Evolutionary conservation across 2,329 filamentous ascomycete genomes (phyloP).

Genomic region (Capronia epimyces): DNA sequence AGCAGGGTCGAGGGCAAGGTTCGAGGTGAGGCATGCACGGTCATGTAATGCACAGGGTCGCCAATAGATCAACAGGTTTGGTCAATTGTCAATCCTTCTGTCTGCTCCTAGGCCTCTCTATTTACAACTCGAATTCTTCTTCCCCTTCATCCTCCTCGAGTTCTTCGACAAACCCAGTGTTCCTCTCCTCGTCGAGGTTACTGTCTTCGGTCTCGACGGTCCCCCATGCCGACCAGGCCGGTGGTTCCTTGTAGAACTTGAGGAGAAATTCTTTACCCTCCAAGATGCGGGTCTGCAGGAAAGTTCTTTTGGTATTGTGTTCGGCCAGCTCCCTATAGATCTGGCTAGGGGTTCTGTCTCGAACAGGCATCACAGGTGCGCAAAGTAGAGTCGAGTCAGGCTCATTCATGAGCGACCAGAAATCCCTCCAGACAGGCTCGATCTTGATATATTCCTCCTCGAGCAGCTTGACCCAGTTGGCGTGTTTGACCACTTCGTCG

Average conservation of each 20-base stretch:
- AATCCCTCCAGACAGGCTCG: slow-evolving; percentile 1
- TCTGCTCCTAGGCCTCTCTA: not conserved
- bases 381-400: too few relatives aligned
- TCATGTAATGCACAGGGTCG: slow-evolving; percentile 58
- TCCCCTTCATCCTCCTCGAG: not conserved
- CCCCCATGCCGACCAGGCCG: slow-evolving; percentile 1
- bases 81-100: not conserved
- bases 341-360: not conserved
- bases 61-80: too few relatives aligned
- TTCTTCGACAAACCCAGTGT: slow-evolving; percentile 3
- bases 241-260: not conserved
- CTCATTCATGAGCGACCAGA: slow-evolving; percentile 7
- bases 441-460: slow-evolving; percentile 5
- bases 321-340: not conserved
- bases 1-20: slow-evolving; percentile 88
- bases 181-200: not conserved
- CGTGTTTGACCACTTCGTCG: slow-evolving; percentile 4
- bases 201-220: not conserved
- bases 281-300: not conserved
- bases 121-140: slow-evolving; percentile 10
- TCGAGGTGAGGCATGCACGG: slow-evolving; percentile 83
- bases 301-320: not conserved
- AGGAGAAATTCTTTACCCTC: not conserved
- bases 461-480: slow-evolving; percentile 13
- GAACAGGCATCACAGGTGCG: too few relatives aligned